Evolutionary conservation across 805 yeast genomes (phyloP), one percentile per base, ranked within the genome.

Genomic region (Wickerhamiella vanderwaltii): DNA sequence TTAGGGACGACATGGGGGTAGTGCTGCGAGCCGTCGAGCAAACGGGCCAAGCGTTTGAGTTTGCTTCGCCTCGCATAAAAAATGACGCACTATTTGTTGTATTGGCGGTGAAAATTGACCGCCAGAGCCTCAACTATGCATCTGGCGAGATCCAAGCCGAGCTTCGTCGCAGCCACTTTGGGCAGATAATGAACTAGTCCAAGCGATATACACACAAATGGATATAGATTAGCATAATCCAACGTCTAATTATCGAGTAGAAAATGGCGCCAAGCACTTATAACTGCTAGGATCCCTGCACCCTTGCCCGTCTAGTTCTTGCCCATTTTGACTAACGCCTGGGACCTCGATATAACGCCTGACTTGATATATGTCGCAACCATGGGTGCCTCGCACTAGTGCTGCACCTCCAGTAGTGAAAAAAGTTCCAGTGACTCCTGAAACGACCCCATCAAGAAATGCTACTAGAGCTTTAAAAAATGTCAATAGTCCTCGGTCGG

Each of bases 371-470:
- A 33, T 33, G 36, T 33, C 36, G 17, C 36, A 33, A 7, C 26
- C 11, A 17, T 33, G 36, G 36, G 26, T 33, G 22, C 13, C 19
- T n/a, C 32, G 33, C 9, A 29, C 40, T 15, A 37, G 40, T 15
- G 22, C 40, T 9, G 40, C 40, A 15, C 40, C 40, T 6, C 34
- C 40, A 2, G 29, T 37, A 3, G 33, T 37, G 15, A 26, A 37
- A 1, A 28, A 23, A 23, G 11, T 7, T 11, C 11, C 26, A 23
- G 26, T 23, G 11, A 23, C 26, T 7, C 26, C 26, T 7, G 11
- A 23, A 7, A 7, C 7, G 11, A 23, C 9, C 11, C 9, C 26
- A 23, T 11, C 26, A 23, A 23, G 11, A 23, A 7, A 23, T 23
- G 26, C 26, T 23, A 23, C 26, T 7, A 11, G 11, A 11, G 26